A percentile compares a stretch with the other conserved stretches of the same genome.
phyloP scores from a whole-genome alignment of 805 yeast genomes.

The Kluyveromyces nonfermentans region DNA sequence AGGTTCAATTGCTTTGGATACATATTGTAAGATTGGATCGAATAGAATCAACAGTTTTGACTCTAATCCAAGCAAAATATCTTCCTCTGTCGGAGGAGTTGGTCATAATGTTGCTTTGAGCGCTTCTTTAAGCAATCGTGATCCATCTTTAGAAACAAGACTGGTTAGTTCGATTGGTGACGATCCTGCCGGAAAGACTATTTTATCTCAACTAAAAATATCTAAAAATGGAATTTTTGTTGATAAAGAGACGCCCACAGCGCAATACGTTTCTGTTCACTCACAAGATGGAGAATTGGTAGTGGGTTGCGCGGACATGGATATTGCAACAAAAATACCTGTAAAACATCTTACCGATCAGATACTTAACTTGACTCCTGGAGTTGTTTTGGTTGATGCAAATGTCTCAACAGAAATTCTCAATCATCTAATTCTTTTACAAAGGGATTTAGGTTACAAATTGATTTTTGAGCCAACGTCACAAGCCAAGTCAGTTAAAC shows the following conservation, averaged over 20 bases:
- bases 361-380: constrained; percentile 37
- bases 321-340: constrained; percentile 46
- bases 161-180: constrained; percentile 54
- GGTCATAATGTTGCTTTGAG: constrained; percentile 75
- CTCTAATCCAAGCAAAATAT: constrained; percentile 61
- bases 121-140: constrained; percentile 30
- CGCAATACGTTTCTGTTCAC: constrained; percentile 69
- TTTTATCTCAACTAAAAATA: constrained; percentile 29
- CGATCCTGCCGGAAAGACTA: constrained; percentile 43
- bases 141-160: constrained; percentile 21
- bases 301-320: constrained; percentile 81
- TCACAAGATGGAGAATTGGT: constrained; percentile 51
- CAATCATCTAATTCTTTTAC: constrained; percentile 28
- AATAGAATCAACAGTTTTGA: constrained; percentile 36
- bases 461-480: constrained; percentile 74
- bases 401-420: constrained; percentile 45
- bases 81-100: constrained; percentile 69
- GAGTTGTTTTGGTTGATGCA: constrained; percentile 53
- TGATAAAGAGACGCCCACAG: constrained; percentile 33
- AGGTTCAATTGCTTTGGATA: constrained; percentile 73
- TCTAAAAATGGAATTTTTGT: constrained; percentile 18
- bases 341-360: constrained; percentile 34
- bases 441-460: constrained; percentile 16
- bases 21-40: constrained; percentile 42
- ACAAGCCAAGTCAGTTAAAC: constrained; percentile 44